Evolutionary conservation across 2,329 filamentous ascomycete genomes (phyloP), one percentile per base, ranked within the genome.

Genomic region (Neonectria punicea): DNA sequence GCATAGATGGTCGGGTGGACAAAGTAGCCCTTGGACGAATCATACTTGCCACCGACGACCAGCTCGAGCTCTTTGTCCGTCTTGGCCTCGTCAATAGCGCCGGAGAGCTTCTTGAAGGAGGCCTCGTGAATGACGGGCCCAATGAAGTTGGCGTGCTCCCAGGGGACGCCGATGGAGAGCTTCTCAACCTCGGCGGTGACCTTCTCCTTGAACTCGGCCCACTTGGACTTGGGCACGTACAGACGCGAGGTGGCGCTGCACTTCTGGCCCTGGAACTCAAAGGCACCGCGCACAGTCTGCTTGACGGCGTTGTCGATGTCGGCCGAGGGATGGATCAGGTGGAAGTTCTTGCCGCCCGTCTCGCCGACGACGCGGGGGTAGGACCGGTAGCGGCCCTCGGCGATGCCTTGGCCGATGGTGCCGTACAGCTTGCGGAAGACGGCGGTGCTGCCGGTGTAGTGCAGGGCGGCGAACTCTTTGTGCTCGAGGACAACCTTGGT

Each of bases 341-440:
- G 93, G 85, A 94, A 97, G 85, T 97, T 97, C 88, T 97, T 97
- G 78, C 93, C 93, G 65, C 93, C 93, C 30, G 93, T 97, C 85
- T 97, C 93, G 66, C 93, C 93, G 5, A 97, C 93, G 69, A 97
- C 92, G 73, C 93, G 90, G 50, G 93, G 94, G 81, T 98, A 98
- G 73, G 91, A 90, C 68, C 86, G 85, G 83, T 97, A 98, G 65
- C 89, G 91, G 68, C 92, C 93, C 75, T 94, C 89, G 5, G 92
- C 92, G 20, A 97, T 90, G 44, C 92, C 93, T 68, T 87, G 84
- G 11, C 93, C 93, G 74, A 98, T 97, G 78, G 93, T 88, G 18
- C 93, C 93, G 78, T 97, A 97, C 13, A 98, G 85, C 75, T 90
- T 89, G 67, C 93, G 91, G 89, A 98, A 98, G 32, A 98, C 93